phyloP scores from a whole-genome alignment of 495 filamentous ascomycete genomes.

The Astrocystis sublimbata region DNA sequence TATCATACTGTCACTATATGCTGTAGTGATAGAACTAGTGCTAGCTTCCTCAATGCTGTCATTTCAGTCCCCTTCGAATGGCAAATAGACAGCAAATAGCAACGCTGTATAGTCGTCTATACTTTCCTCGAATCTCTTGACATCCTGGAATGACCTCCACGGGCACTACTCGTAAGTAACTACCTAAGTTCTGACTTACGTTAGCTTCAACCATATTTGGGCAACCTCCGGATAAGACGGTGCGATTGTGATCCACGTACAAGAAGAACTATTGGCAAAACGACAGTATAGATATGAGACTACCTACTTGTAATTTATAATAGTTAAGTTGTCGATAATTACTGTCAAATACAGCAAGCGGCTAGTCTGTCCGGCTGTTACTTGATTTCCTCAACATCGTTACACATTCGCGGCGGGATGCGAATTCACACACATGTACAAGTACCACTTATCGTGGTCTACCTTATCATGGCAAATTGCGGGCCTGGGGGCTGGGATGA shows the following conservation, averaged over 20 bases:
- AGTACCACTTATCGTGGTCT: no score
- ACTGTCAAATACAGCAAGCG: background rate
- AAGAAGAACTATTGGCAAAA: slow-evolving; percentile 7
- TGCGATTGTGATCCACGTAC: slow-evolving; percentile 1
- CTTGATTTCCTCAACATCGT: background rate
- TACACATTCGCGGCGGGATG: background rate
- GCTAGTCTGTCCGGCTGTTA: background rate
- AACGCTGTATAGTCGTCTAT: background rate
- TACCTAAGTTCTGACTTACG: background rate
- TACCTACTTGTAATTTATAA: background rate
- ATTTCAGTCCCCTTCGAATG: background rate
- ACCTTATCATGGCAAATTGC: no score
- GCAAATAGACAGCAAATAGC: background rate
- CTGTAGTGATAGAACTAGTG: background rate
- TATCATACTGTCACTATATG: background rate
- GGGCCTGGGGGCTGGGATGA: no score
- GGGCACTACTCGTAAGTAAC: background rate
- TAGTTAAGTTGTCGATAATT: background rate
- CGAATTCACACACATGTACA: no score
- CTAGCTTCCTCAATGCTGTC: background rate
- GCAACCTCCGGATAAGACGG: background rate
- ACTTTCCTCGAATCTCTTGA: background rate
- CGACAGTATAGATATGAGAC: background rate
- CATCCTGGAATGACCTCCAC: background rate
- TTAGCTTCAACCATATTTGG: background rate